Evolutionary conservation across 2,329 filamentous ascomycete species (phyloP), one percentile per base, ranked within the genome.

Genomic region (Waltergamsia citrina): DNA sequence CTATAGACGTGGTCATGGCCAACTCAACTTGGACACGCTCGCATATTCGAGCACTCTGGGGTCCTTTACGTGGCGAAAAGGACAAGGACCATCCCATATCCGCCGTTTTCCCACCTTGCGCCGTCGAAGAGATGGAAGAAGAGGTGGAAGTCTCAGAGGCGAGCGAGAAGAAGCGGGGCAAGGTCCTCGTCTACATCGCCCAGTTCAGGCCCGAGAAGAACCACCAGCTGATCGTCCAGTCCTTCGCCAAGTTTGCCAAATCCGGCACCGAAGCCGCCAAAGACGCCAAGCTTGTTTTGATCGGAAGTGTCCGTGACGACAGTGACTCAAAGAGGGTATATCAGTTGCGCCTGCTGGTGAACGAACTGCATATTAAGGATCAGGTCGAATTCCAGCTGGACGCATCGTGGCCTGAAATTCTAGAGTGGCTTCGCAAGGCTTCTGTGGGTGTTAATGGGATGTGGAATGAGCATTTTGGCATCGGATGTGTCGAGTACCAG

Each of bases 401-500:
- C 54, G 88, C 86, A 1, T 78, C 83, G 18, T 98, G 90, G 87
- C 77, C 83, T 4, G 75, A 86, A 45, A 85, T 98, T 34, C 67
- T 95, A 8, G 71, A 82, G 21, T 87, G 85, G 74, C 66, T 96
- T 40, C 65, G 75, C 34, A 77, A 67, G 41, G 79, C 83, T 4
- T 90, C 78, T 14, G 74, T 98, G 2, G 92, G 92, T 32, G 87
- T 94, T 20, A 98, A 98, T 48, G 86, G 84, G 50, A 98, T 98
- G 92, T 98, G 92, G 90, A 96, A 95, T 54, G 92, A 98, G 62
- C 92, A 98, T 57, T 98, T 98, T 54, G 92, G 92, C 16, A 98
- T 98, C 38, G 92, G 92, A 2, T 88, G 96, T 12, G 92, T 98
- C 26, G 92, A 98, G 64, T 98, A 96, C 53, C 88, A 96, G 54